Base-by-base conservation (phyloP, 2,329 filamentous ascomycete genomes). In the Balansia obtecta region DNA sequence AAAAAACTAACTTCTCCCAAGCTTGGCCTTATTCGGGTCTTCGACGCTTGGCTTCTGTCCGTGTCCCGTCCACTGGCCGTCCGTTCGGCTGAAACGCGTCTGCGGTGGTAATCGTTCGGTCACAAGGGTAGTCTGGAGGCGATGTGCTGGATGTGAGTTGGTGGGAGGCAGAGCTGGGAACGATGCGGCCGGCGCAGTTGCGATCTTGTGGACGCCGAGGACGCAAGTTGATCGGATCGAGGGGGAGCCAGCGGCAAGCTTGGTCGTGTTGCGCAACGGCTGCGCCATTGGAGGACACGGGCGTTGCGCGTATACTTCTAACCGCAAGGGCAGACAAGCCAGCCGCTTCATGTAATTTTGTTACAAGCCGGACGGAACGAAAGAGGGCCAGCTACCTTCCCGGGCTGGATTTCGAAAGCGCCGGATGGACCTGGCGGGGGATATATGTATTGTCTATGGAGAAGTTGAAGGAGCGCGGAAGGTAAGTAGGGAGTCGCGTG, bases 11-110 rank as follows among this genome's bases (percentile, higher is more conserved):
- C 80, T 82, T 60, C 76, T 78, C 43, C 80, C 79, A 0, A 83
- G 73, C 65, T 83, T 83, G 38, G 79, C 65, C 58, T 80, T 83
- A 58, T 81, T 77, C 50, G 75, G 69, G 55, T 80, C 73, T 18
- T 45, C 33, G 18, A 70, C 67, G 4, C 67, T 67, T 50, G 70
- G 65, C 55, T 66, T 62, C 27, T 60, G 55, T 6, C 55, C 52
- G 42, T 54, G 48, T 46, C 58, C 60, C 47, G 60, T 56, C 60
- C 62, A 60, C 15, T 53, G 56, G 22, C 60, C 52, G n/a, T 56
- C 58, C 13, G 65, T 65, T 22, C 58, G 55, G 54, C 65, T 60
- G 50, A 69, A 69, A 52, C 61, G 64, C 13, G 61, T 53, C 51
- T 48, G 53, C 37, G 53, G 27, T 41, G 52, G 33, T 13, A 42